Base-by-base conservation (phyloP, 148 eudicot genomes). In the Rheum nobile region DNA sequence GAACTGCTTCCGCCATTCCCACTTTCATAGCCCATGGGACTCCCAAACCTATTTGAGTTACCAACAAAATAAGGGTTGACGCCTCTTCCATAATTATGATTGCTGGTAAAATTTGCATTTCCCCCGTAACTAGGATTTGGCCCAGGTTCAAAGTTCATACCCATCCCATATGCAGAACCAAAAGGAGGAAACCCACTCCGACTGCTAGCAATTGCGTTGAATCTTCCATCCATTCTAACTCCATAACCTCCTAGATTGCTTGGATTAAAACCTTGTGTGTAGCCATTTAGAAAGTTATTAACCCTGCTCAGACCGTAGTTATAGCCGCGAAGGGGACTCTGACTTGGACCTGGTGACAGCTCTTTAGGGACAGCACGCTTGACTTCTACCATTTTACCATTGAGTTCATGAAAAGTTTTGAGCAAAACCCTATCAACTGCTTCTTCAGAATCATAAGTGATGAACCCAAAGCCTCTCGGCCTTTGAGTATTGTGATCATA, bases 341-440 rank as follows among this genome's bases (percentile, higher is more conserved):
- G 84, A 50, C 31, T 83, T 34, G 88, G 88, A 50, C 93, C 79
- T 48, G 93, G 90, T 24, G 89, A 83, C 13, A 85, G 70, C 72
- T 88, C 92, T 80, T 88, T 88, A 2, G 92, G 92, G 55, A 89
- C 85, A 0, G 93, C 93, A 46, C 90, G 87, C 77, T 89, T 88
- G 73, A 86, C 91, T 79, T 88, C 91, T 42, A 88, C 91, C 89
- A 83, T 79, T 77, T 88, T 88, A 31, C 88, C 88, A 72, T 86
- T 88, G 2, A 88, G 84, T 68, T 88, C 92, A 72, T 88, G 92
- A 48, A 85, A 87, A 2, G 87, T 89, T 84, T 87, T 86, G 72
- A 74, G 13, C 61, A 87, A 52, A 37, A 82, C 90, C 59, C 82
- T 83, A 65, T 89, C 93, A 42, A 85, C 93, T n/a, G 90, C 84